These are phyloP conservation scores for Coelastrella sp. DNA, from an alignment of 139 green algal species.

Conservation along the genomic window DNA sequence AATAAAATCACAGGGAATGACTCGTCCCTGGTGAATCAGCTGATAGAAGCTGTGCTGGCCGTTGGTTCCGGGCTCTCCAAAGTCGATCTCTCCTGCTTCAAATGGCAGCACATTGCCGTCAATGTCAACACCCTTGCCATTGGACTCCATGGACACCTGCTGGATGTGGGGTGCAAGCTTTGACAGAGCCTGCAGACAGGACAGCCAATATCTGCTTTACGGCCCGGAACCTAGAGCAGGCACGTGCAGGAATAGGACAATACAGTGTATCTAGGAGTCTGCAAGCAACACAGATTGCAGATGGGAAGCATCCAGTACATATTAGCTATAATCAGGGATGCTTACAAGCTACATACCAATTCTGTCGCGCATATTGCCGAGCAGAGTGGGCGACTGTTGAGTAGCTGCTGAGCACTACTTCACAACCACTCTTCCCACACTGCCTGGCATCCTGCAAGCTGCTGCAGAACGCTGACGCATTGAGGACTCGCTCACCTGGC, in stretches of 20 bases:
- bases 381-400: too few species aligned
- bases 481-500: slow-evolving; percentile 66
- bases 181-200: slow-evolving; percentile 83
- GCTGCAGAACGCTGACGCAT: not conserved
- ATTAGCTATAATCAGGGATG: too few species aligned
- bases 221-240: too few species aligned
- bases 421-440: not conserved
- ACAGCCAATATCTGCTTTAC: too few species aligned
- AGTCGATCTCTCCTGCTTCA: slow-evolving; percentile 95
- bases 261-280: too few species aligned
- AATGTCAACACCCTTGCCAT: slow-evolving; percentile 98
- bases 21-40: slow-evolving; percentile 97
- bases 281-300: too few species aligned
- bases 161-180: slow-evolving; percentile 99
- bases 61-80: slow-evolving; percentile 99
- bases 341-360: too few species aligned
- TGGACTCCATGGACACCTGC: slow-evolving; percentile 98
- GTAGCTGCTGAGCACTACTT: too few species aligned
- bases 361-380: too few species aligned
- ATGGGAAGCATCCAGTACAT: too few species aligned
- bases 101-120: slow-evolving; percentile 90
- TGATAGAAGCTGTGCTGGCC: slow-evolving; percentile 99
- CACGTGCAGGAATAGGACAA: too few species aligned
- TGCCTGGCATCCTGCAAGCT: not conserved
- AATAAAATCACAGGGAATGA: slow-evolving; percentile 99